Conservation (phyloP, 192 early-diverging fungal genomes). For the Endogone sp. region DNA sequence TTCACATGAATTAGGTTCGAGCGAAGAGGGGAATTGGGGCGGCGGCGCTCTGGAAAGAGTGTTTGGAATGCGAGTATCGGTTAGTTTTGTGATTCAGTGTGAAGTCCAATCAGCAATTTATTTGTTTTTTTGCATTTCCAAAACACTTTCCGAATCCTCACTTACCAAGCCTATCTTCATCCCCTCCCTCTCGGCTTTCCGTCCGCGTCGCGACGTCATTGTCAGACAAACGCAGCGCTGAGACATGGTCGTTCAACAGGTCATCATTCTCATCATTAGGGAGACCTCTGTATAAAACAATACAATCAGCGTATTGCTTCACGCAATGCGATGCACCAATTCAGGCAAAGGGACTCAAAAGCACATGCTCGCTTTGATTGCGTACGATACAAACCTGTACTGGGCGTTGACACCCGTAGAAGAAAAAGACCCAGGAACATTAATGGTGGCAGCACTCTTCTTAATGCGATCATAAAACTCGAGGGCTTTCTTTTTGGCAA, state of each 20-base stretch:
- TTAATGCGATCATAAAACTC: slow-evolving; percentile 55
- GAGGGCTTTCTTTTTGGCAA: slow-evolving; percentile 54
- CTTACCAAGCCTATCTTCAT: too few relatives aligned
- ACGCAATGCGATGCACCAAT: not conserved
- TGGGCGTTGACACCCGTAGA: not conserved
- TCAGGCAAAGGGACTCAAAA: too few relatives aligned
- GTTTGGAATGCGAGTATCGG: too few relatives aligned
- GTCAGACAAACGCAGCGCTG: slow-evolving; percentile 30
- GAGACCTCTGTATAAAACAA: too few relatives aligned
- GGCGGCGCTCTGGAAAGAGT: too few relatives aligned
- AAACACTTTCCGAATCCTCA: too few relatives aligned
- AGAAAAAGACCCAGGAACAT: not conserved
- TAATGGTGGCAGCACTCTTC: slow-evolving; percentile 5
- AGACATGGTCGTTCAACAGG: slow-evolving; percentile 26
- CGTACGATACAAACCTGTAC: slow-evolving; percentile 14
- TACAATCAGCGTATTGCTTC: not conserved
- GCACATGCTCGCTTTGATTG: not conserved
- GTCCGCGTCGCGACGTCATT: slow-evolving; percentile 16
- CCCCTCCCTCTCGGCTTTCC: too few relatives aligned
- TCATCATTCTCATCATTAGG: slow-evolving; percentile 13
- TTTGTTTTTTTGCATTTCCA: too few relatives aligned
- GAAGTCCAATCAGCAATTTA: too few relatives aligned
- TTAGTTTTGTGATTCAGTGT: too few relatives aligned
- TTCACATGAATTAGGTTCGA: too few relatives aligned
- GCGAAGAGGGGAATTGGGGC: too few relatives aligned